Base-by-base conservation (phyloP, 2,329 filamentous ascomycete genomes). In the Aspergillus amoenus region DNA sequence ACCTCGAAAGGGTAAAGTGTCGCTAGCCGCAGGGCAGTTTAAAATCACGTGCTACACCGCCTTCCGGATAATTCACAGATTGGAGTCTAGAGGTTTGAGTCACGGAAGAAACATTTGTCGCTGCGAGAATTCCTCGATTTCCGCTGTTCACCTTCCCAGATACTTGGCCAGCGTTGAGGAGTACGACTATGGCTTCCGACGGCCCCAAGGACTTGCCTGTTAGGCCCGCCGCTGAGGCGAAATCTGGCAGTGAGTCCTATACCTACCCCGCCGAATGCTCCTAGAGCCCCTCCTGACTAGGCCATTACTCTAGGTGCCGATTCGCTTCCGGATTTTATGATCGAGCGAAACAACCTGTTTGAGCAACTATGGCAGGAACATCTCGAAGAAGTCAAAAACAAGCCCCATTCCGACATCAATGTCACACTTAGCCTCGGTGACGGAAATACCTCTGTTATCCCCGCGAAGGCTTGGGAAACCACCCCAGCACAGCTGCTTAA, bases 391-490 rank as follows among this genome's bases (percentile, higher is more conserved):
- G 78, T 91, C 62, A 82, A 84, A 53, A 75, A 80, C 64, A 76
- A 73, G 61, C 73, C 73, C 21, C 78, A 78, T 56, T 66, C 74
- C 15, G 73, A 78, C 43, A 80, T 81, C 64, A 78, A 74, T 40
- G 82, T 86, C 64, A 76, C 74, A 52, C 69, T 81, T 50, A 73
- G 77, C 52, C 69, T 78, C 50, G 77, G 74, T 24, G 66, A 76
- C 52, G 76, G 75, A 42, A 73, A 73, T 52, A 71, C 73, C 27
- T 70, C 71, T 55, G 68, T 70, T 7, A 64, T 80, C 53, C 66
- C 74, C 49, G 94, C 90, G 61, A 93, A 88, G 64, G 87, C 92
- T 49, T 97, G 90, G 89, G 91, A 95, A 79, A 97, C 92, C 65
- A 95, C 92, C 15, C 94, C 94, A 5, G 88, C 68, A 87, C 96